Conservation (phyloP, 768 basidiomycete species). For the Agaricus sinodeliciosus region DNA sequence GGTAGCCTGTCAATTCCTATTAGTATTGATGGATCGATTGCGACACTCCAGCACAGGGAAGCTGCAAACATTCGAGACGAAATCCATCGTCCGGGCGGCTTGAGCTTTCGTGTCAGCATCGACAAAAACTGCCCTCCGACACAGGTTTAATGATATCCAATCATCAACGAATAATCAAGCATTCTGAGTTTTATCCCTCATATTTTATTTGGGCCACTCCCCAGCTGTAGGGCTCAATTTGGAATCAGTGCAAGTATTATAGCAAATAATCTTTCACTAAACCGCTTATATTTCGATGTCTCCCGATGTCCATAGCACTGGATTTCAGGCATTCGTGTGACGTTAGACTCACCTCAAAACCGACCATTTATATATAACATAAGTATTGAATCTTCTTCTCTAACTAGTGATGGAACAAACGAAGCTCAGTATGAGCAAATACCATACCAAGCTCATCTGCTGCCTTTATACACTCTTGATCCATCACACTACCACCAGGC, state of each 20-base stretch:
- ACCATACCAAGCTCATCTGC: conserved; percentile 91
- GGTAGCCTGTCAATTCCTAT: too few species aligned
- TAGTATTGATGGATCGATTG: too few species aligned
- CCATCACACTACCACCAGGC: conserved; percentile 94
- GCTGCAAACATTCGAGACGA: neutral
- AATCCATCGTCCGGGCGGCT: neutral
- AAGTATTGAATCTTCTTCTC: too few species aligned
- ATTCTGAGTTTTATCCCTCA: neutral
- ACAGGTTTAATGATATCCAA: neutral
- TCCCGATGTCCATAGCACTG: too few species aligned
- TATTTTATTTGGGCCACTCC: too few species aligned
- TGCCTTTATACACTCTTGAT: conserved; percentile 91
- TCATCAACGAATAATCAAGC: too few species aligned
- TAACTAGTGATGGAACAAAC: conserved; percentile 95
- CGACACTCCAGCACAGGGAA: too few species aligned
- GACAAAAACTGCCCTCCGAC: neutral
- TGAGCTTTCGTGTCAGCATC: neutral
- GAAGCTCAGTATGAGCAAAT: conserved; percentile 82
- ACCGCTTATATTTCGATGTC: too few species aligned
- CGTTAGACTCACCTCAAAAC: too few species aligned
- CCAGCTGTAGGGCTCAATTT: neutral
- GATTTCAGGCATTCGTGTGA: too few species aligned
- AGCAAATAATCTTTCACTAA: neutral
- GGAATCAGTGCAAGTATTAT: neutral
- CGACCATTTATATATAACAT: too few species aligned